Evolutionary conservation across 352 stramenopile species (phyloP).

Genomic region (Phytophthora meadii): DNA sequence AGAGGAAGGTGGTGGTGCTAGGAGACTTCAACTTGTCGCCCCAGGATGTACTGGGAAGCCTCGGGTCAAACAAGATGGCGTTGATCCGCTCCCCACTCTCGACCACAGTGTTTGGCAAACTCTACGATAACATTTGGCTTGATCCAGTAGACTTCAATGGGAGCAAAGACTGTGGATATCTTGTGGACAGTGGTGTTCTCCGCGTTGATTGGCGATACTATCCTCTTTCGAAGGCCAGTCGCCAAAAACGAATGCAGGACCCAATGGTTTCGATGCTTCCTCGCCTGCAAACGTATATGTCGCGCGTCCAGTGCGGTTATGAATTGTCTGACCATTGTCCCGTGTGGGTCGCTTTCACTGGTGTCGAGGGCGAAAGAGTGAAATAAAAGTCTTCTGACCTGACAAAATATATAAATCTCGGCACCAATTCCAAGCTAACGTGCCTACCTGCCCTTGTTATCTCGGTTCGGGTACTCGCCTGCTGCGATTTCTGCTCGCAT

Average conservation of each 20-base stretch:
- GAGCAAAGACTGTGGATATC: constrained; percentile 9
- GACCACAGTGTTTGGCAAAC: constrained; percentile 61
- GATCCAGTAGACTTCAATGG: constrained; percentile 23
- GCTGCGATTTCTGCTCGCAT: constrained; percentile 41
- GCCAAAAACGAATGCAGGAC: constrained; percentile 11
- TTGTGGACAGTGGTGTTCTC: constrained; percentile 55
- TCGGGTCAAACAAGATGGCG: constrained; percentile 33
- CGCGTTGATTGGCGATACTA: constrained; percentile 74
- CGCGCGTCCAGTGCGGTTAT: constrained; percentile 48
- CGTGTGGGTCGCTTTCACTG: constrained; percentile 57
- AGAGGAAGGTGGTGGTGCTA: constrained; percentile 53
- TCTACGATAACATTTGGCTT: constrained; percentile 81
- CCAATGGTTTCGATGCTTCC: constrained; percentile 34
- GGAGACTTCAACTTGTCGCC: constrained; percentile 76
- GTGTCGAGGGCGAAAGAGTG: not conserved
- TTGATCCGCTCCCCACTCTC: constrained; percentile 59
- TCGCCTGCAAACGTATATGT: constrained; percentile 40
- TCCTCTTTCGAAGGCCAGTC: constrained; percentile 37
- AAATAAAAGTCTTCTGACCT: not conserved
- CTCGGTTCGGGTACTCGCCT: constrained; percentile 34
- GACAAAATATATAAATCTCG: constrained; percentile 4
- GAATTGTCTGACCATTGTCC: constrained; percentile 76
- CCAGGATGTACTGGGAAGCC: constrained; percentile 45
- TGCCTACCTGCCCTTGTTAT: constrained; percentile 3
- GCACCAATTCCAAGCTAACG: not conserved